Evolutionary conservation across 2,329 filamentous ascomycete species (phyloP), one percentile per base, ranked within the genome.

Genomic region (Trichoderma semiorbis): DNA sequence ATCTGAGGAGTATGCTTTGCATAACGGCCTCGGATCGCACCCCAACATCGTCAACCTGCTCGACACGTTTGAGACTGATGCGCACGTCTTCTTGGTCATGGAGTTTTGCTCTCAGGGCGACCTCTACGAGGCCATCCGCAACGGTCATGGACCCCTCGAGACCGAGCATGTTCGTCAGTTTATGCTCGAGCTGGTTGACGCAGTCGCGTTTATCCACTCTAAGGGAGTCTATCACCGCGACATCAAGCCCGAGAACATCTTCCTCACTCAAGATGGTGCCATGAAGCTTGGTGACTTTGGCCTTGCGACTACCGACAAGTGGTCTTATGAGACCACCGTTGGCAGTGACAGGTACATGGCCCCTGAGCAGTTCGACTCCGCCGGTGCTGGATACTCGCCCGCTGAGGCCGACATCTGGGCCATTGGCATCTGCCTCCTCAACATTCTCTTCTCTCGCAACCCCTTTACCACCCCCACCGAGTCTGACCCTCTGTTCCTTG

Each of bases 221-320:
- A 95, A 95, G 81, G 95, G 94, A 75, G 89, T 98, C 79, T 98
- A 94, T 81, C 96, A 99, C 80, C 93, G 96, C 73, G 96, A 99
- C 82, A 98, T 99, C 89, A 99, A 99, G 85, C 96, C 96, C 0
- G 96, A 99, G 87, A 99, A 99, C 86, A 97, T 99, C 82, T 98
- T 99, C 81, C 87, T 99, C 74, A 93, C 91, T 72, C 89, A 95
- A 73, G 89, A 92, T 76, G 95, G 95, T 69, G 88, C 91, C 50
- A 93, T 98, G 92, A 99, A 99, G 85, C 90, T 99, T 43, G 96
- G 96, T 78, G 96, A 99, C 82, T 97, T 98, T 80, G 96, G 96
- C 69, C 87, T 99, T 74, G 95, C 95, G 66, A 98, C 95, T 12
- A 93, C 90, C 7, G 94, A 97, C 73, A 87, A 90, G 76, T 97